These are phyloP conservation scores for Candida oleophila DNA, from an alignment of 805 yeast species.

Conservation along the genomic window DNA sequence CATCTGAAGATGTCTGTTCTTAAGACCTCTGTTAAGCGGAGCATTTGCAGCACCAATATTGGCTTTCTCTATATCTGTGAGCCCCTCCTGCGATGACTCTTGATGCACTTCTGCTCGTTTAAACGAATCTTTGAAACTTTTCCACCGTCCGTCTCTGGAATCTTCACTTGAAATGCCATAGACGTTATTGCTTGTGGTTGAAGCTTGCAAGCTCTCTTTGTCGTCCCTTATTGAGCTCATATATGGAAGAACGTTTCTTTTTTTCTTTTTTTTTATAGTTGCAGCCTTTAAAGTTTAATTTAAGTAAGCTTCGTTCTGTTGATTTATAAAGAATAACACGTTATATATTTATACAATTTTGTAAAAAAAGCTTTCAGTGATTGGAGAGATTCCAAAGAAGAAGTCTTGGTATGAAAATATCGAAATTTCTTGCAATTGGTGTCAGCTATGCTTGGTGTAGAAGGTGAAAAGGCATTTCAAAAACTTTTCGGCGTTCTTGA, in stretches of 20 bases:
- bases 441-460: not conserved
- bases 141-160: conserved; percentile 16
- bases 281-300: not conserved
- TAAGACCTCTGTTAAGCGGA: conserved; percentile 41
- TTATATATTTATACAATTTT: too few relatives aligned
- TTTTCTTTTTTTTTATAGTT: not conserved
- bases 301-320: too few relatives aligned
- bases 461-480: not conserved
- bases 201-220: not conserved
- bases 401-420: not conserved
- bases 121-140: conserved; percentile 27
- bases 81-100: conserved; percentile 5
- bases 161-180: not conserved
- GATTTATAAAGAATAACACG: too few relatives aligned
- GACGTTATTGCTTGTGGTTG: not conserved
- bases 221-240: conserved; percentile 1
- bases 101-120: conserved; percentile 20
- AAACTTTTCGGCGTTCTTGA: not conserved
- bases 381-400: not conserved
- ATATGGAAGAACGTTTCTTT: not conserved
- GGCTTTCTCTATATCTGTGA: conserved; percentile 34
- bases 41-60: conserved; percentile 27
- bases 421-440: not conserved
- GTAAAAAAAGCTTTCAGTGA: not conserved
- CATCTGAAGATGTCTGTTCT: conserved; percentile 50